A percentile compares a stretch with the other conserved stretches of the same genome.
Conservation (phyloP, 1,284 basidiomycete genomes). For the Trametes hirsuta region DNA sequence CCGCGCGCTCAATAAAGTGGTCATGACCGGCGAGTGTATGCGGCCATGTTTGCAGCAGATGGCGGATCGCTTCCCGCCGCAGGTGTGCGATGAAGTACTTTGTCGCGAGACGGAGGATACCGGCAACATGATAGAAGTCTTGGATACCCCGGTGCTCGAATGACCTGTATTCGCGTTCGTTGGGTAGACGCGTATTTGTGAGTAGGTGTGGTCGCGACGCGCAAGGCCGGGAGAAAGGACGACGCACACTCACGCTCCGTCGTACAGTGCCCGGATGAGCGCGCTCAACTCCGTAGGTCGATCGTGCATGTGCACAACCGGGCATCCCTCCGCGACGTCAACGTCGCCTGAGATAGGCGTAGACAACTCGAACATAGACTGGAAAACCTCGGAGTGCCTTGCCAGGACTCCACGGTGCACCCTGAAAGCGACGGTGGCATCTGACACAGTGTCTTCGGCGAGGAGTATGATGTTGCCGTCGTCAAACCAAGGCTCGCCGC, state of each 20-base stretch:
- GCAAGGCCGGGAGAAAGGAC: conserved; percentile 5
- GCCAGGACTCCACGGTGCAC: conserved; percentile 61
- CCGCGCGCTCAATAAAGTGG: conserved; percentile 54
- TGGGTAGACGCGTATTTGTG: neutral
- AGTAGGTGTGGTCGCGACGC: neutral
- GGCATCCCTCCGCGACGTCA: conserved; percentile 49
- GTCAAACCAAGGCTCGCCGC: conserved; percentile 57
- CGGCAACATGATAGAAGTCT: conserved; percentile 57
- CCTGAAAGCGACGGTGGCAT: conserved; percentile 48
- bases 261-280: conserved; percentile 59
- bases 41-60: conserved; percentile 55
- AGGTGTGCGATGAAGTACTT: conserved; percentile 59
- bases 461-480: conserved; percentile 61
- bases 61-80: conserved; percentile 50
- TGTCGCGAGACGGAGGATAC: conserved; percentile 57
- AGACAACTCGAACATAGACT: conserved; percentile 59
- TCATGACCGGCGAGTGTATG: conserved; percentile 59
- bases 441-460: conserved; percentile 37
- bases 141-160: conserved; percentile 46
- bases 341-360: conserved; percentile 38
- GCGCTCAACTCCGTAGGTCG: conserved; percentile 53
- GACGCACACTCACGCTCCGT: conserved; percentile 51
- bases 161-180: conserved; percentile 20
- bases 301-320: conserved; percentile 58
- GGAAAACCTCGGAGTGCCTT: conserved; percentile 62